Conservation (phyloP, 2,329 filamentous ascomycete species). For the Graphiopsis chlorocephala region DNA sequence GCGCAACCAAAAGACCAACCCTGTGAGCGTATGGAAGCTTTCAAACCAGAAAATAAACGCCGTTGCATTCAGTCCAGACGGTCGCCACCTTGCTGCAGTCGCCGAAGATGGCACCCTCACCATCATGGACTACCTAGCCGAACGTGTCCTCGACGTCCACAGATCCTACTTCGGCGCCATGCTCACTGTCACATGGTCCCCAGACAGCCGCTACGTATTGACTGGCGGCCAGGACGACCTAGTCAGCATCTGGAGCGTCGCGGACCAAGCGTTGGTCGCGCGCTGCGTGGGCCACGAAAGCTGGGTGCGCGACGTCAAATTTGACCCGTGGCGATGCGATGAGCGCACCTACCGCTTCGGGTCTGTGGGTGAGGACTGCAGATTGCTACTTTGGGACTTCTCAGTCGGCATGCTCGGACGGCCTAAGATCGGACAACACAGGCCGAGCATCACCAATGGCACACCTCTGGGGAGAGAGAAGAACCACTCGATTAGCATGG, state of each 20-base stretch:
- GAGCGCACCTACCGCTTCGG: constrained; percentile 94
- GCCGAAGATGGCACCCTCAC: constrained; percentile 87
- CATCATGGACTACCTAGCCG: constrained; percentile 86
- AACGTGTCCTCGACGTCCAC: constrained; percentile 83
- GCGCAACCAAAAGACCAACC: constrained; percentile 89
- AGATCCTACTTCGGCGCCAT: constrained; percentile 91
- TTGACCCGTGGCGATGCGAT: constrained; percentile 96
- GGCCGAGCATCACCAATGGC: constrained; percentile 52
- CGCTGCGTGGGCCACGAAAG: constrained; percentile 93
- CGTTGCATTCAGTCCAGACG: constrained; percentile 89
- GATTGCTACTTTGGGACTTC: constrained; percentile 93
- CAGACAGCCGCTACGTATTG: constrained; percentile 91
- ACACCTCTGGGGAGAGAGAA: constrained; percentile 47
- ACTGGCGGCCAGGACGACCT: constrained; percentile 95
- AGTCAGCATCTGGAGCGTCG: constrained; percentile 90
- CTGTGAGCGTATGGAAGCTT: constrained; percentile 87
- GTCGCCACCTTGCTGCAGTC: constrained; percentile 80
- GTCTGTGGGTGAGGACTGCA: constrained; percentile 90
- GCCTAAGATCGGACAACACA: constrained; percentile 65
- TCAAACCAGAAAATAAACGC: constrained; percentile 88
- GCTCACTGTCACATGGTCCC: constrained; percentile 94
- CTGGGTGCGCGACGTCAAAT: constrained; percentile 90
- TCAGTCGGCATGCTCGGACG: constrained; percentile 93
- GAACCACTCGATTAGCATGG: constrained; percentile 46
- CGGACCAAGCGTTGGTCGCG: constrained; percentile 79